These are phyloP conservation scores for Fusarium setosum DNA, from an alignment of 2,329 filamentous ascomycete genomes.

Conservation along the genomic window DNA sequence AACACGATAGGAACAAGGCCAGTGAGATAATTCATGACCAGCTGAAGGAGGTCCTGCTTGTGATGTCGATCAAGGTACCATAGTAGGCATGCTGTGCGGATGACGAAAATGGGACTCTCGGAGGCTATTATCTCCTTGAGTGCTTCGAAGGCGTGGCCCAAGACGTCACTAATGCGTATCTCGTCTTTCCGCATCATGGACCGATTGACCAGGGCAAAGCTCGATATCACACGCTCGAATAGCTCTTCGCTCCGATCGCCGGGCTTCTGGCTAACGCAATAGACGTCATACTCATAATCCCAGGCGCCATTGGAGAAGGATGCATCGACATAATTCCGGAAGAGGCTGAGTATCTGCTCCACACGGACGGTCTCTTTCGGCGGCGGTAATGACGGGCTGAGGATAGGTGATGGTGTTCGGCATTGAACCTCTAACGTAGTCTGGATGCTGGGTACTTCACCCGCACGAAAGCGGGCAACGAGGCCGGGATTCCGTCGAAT, in stretches of 20 bases:
- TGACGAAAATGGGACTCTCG: constrained; percentile 48
- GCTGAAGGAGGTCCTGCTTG: constrained; percentile 46
- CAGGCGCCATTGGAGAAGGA: constrained; percentile 45
- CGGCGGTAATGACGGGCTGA: constrained; percentile 32
- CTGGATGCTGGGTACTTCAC: constrained; percentile 46
- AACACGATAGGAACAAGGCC: constrained; percentile 46
- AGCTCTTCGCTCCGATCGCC: constrained; percentile 48
- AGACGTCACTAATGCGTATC: constrained; percentile 45
- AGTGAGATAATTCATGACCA: constrained; percentile 48
- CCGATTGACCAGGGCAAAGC: constrained; percentile 48
- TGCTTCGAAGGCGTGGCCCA: constrained; percentile 50
- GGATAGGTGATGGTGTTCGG: constrained; percentile 43
- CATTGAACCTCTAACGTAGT: constrained; percentile 48
- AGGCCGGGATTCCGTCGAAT: constrained; percentile 52
- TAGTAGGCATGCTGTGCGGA: constrained; percentile 48
- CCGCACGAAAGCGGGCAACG: constrained; percentile 46
- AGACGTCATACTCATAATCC: constrained; percentile 46
- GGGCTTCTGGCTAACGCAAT: constrained; percentile 38
- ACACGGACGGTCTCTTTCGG: constrained; percentile 36
- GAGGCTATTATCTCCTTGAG: constrained; percentile 48
- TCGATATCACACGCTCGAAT: constrained; percentile 49
- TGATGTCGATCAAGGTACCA: constrained; percentile 50
- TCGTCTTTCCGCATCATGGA: constrained; percentile 48
- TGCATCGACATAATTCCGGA: constrained; percentile 45
- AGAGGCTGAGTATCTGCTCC: constrained; percentile 45